Base-by-base conservation (phyloP, 495 filamentous ascomycete species). In the Penicillium goetzii region DNA sequence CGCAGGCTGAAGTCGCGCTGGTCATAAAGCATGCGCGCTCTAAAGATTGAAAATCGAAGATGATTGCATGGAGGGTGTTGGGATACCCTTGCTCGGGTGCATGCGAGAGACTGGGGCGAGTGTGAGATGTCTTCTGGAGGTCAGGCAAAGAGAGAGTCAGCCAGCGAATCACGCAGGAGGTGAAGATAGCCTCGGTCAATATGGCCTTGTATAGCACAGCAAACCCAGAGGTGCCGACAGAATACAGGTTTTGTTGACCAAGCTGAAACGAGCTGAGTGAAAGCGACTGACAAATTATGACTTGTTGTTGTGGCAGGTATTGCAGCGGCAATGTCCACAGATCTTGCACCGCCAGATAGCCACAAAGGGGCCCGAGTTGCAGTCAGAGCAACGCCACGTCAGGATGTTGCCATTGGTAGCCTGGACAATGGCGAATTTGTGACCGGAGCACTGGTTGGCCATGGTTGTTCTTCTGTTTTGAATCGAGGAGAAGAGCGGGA, bases 331-430 rank as follows among this genome's bases (percentile, higher is more conserved):
- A 56, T 81, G 74, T 43, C 72, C 71, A 71, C 80, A 83, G 64
- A 78, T 74, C 72, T 83, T 81, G 73, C 80, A 83, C 36, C 74
- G 80, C 78, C 78, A 83, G 63, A 83, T 80, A 15, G 80, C 80
- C 57, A 76, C 72, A 59, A 78, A 83, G 51, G 79, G 79, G n/a
- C 80, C 80, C 47, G 78, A 78, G 63, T 80, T 80, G 71, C 80
- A 83, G 69, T 81, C 79, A 4, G 77, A 81, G 65, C 80, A 83
- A 14, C 76, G 77, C 77, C 79, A 83, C 43, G 79, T 78, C 57
- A 83, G 69, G 63, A 83, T 79, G 56, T 80, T 83, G 52, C 80
- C 80, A 65, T 82, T 81, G 38, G 77, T 77, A 14, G 76, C 73
- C 64, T 82, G 80, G 23, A 81, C 69, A 56, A 82, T 80, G 67